Evolutionary conservation across 768 basidiomycete genomes (phyloP).

Genomic region (Rhodosporidiobolus sp.): DNA sequence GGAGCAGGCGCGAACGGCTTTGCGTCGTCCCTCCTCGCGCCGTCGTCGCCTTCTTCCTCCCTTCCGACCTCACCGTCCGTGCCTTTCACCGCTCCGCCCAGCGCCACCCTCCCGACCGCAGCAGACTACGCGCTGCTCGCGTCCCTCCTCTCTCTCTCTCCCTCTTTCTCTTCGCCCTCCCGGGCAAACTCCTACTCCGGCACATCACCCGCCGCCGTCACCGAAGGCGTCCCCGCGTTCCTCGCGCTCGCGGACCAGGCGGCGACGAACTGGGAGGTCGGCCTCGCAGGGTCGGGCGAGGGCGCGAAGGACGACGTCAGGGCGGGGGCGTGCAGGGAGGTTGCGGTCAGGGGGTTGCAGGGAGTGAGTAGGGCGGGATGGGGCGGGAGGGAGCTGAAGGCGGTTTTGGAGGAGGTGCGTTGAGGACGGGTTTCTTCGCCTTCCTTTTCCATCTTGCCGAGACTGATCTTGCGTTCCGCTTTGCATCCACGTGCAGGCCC

Average conservation of each 20-base stretch:
- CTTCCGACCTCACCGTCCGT: not conserved
- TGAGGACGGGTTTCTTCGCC: too few species aligned
- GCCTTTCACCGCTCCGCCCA: not conserved
- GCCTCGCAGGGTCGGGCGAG: not conserved
- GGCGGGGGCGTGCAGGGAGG: constrained; percentile 21
- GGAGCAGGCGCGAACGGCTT: not conserved
- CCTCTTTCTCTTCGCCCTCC: not conserved
- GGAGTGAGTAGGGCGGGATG: not conserved
- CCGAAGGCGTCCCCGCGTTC: constrained; percentile 28
- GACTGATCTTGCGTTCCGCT: not conserved
- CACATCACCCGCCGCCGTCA: constrained; percentile 6
- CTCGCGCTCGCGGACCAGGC: constrained; percentile 8
- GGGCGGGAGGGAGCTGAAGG: constrained; percentile 6
- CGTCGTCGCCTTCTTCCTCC: not conserved
- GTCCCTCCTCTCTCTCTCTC: not conserved
- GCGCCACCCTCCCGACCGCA: not conserved
- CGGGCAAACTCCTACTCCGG: not conserved
- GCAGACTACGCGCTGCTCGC: not conserved
- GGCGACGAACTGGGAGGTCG: constrained; percentile 8
- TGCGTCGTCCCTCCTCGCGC: not conserved
- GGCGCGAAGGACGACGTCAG: not conserved
- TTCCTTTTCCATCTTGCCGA: not conserved
- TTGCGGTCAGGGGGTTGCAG: not conserved
- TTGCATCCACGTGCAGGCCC: not conserved
- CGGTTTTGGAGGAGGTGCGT: constrained; percentile 4